Evolutionary conservation across 225 moss, liverwort and hornwort species (phyloP), one percentile per base, ranked within the genome.

Genomic region (Lunularia cruciata): DNA sequence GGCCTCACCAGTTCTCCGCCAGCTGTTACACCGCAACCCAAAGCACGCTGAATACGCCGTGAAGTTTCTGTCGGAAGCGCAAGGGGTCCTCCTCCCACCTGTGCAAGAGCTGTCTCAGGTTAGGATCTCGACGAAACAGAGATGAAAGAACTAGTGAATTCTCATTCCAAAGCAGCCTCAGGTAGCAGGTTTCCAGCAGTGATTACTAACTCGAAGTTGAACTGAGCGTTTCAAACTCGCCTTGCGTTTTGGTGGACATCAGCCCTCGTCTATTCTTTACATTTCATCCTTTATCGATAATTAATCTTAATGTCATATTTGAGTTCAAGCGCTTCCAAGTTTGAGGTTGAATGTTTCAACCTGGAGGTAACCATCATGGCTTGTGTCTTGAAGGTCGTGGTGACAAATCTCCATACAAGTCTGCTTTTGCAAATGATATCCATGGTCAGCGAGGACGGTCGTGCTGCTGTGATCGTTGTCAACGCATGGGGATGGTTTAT

Each of bases 401-500:
- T 56, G 25, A 30, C 30, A 48, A 76, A 80, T 14, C 26, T 80
- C 20, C 68, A 76, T 26, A 47, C 56, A 0, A 68, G 23, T 1
- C 76, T 80, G 19, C 31, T 72, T 14, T 13, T 47, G 55, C 72
- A 69, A 67, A 67, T 80, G 63, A 48, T 68, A 39, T 60, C 56
- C 8, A 72, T 72, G 72, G 49, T 76, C 16, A 68, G 76, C 36
- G 62, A 48, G 33, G 72, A 73, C 14, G 68, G 68, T 43, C 68
- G 55, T 30, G 55, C 54, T 12, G 56, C 63, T 18, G 52, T 59
- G 35, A 57, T 42, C 47, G 80, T 72, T 18, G 28, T 76, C 34
- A 67, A 68, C 35, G 76, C 76, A 37, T 76, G 71, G 76, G 67
- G 76, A 15, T 80, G 80, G 80, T 58, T 80, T 30, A 47, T 80